These are phyloP conservation scores for Thuidium tamariscinum DNA, from an alignment of 225 moss, liverwort and hornwort genomes.

Conservation along the genomic window DNA sequence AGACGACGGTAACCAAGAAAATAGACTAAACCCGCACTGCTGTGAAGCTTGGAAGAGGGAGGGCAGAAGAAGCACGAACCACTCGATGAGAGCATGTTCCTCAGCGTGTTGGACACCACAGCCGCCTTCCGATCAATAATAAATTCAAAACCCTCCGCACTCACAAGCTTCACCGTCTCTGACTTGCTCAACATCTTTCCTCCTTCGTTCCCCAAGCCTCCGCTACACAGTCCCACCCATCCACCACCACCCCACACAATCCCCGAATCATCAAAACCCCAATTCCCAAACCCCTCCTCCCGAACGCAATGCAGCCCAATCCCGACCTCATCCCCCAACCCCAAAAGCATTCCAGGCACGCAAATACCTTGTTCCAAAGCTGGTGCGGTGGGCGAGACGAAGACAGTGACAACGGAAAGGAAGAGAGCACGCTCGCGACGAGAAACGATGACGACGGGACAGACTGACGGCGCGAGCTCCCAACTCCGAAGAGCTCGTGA, in stretches of 20 bases:
- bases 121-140: constrained; percentile 84
- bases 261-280: background rate
- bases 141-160: constrained; percentile 86
- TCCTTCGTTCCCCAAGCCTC: background rate
- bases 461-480: background rate
- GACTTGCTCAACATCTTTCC: constrained; percentile 52
- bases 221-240: background rate
- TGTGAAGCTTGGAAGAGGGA: background rate
- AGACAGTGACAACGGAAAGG: background rate
- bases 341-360: background rate
- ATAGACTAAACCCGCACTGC: background rate
- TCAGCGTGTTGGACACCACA: constrained; percentile 66
- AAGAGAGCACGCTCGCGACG: background rate
- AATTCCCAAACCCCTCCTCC: background rate
- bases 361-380: background rate
- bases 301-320: background rate
- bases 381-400: background rate
- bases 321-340: background rate
- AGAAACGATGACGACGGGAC: background rate
- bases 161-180: constrained; percentile 76
- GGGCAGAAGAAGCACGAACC: constrained; percentile 16
- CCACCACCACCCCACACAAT: background rate
- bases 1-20: background rate
- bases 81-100: constrained; percentile 74
- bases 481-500: background rate